Percentiles rank a stretch among this genome's conserved stretches.
These are phyloP conservation scores for Barnettozyma sp. DNA, from an alignment of 805 yeast species.

Conservation along the genomic window DNA sequence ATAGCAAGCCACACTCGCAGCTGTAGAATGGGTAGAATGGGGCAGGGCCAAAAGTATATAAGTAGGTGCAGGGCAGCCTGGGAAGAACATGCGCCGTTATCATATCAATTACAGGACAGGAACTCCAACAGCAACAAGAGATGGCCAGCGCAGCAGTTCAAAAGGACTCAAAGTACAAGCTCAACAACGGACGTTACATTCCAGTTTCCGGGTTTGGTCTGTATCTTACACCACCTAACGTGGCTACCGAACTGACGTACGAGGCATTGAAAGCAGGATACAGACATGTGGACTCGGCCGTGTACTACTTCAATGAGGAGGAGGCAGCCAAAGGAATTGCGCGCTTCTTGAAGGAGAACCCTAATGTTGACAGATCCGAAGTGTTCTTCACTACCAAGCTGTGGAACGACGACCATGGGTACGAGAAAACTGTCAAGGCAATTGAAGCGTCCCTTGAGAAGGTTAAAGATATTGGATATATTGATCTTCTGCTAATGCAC, in stretches of 20 bases:
- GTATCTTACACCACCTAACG: constrained; percentile 19
- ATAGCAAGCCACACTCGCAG: too few relatives aligned
- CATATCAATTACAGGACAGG: too few relatives aligned
- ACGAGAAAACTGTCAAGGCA: constrained; percentile 23
- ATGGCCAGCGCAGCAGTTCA: constrained; percentile 3
- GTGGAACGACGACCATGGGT: constrained; percentile 9
- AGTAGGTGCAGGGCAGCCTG: too few relatives aligned
- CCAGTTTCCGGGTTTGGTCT: constrained; percentile 24
- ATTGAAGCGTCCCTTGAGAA: constrained; percentile 46
- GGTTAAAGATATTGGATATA: constrained; percentile 50
- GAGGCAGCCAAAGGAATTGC: constrained; percentile 21
- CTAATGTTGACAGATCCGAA: constrained; percentile 19
- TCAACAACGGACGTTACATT: constrained; percentile 19
- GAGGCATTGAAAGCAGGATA: constrained; percentile 22
- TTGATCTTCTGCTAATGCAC: constrained; percentile 65
- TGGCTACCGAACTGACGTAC: constrained; percentile 15
- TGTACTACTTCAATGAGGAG: constrained; percentile 16
- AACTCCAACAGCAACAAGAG: too few relatives aligned
- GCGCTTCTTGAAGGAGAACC: constrained; percentile 17
- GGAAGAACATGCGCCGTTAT: too few relatives aligned
- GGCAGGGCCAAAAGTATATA: too few relatives aligned
- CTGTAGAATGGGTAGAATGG: too few relatives aligned
- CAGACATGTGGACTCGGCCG: constrained; percentile 23
- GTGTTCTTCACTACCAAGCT: constrained; percentile 23
- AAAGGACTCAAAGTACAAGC: constrained; percentile 15